Evolutionary conservation across 2,329 filamentous ascomycete genomes (phyloP), one percentile per base, ranked within the genome.

Genomic region (Aspergillus neotritici): DNA sequence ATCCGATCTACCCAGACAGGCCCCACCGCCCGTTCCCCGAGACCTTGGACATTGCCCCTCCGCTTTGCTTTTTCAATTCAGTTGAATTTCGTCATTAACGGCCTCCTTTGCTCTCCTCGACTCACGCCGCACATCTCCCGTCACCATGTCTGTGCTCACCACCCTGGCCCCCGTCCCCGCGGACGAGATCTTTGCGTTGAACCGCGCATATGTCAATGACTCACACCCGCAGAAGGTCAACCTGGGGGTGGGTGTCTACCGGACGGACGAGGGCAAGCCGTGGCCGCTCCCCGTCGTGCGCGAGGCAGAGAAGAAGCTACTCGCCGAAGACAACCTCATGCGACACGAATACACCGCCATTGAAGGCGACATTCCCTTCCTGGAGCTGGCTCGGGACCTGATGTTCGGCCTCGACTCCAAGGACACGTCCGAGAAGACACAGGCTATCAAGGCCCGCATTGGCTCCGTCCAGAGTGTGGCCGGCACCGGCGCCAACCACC

Each of bases 341-440:
- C 91, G 96, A 72, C 93, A 97, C 76, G 93, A 98, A 76, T 98
- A 97, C 73, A 87, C 91, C 44, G 89, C 91, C 44, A 97, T 97
- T 66, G 84, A 88, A 53, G 93, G 93, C 61, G 79, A 95, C 50
- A 71, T 82, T 41, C 76, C 82, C 48, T 94, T 97, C 73, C 91
- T 88, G 44, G 77, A 79, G 60, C 88, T 91, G 62, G 90, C 91
- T 16, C 86, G 87, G 61, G 87, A 93, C 73, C 77, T 97, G 54
- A 85, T 95, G 55, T 80, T 97, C 37, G 63, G 64, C 31, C 66
- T 67, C 32, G 56, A 63, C 40, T 86, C 88, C 84, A 52, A 76
- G 71, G 58, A 52, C 58, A 55, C 48, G n/a, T 46, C 53, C 10
- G 41, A 50, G n/a, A 42, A 56, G 21, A 51, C 61, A 13, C 54